Base-by-base conservation (phyloP, 306 rosid genomes). In the Morella rubra region DNA sequence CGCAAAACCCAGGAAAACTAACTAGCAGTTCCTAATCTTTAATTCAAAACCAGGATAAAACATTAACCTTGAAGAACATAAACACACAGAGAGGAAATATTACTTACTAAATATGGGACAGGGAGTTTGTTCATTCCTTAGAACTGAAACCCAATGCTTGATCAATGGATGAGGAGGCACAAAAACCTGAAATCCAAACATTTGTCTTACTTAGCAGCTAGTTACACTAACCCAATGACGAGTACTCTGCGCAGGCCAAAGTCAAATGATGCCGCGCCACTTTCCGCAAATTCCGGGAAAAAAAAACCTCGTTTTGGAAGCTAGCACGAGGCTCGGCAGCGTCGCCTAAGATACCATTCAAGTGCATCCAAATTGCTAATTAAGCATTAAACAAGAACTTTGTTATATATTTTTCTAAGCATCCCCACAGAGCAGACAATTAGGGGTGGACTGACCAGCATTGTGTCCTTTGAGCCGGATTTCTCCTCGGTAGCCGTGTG, bases 121-220 rank as follows among this genome's bases (percentile, higher is more conserved):
- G 45, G 96, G 97, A 56, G 99, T 95, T 67, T 90, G 91, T 50
- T 95, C 97, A 22, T 95, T 95, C 82, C 99, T 88, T 78, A 92
- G 82, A 80, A 95, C 85, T 0, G 99, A 95, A 87, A 95, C 97
- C 99, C 97, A 95, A 73, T 90, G 99, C 87, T 95, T 95, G 86
- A 95, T 89, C 89, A 95, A 85, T 15, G 93, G 87, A 80, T 95
- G 99, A 0, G 99, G 97, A 14, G 99, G 99, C 53, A 95, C 97
- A 66, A 66, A 92, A 2, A 95, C 97, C 99, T 95, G 74, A 46
- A 37, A 73, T 68, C 20, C 68, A 77, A 72, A 41, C 71, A 80
- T 67, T 74, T 37, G 60, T 27, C 32, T 44, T 50, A 69, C 56
- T 45, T 19, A 67, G 71, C 70, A 62, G 32, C 2, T 69, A 58